phyloP scores from a whole-genome alignment of 768 basidiomycete genomes.

The Boletus rufocinnamomeus region DNA sequence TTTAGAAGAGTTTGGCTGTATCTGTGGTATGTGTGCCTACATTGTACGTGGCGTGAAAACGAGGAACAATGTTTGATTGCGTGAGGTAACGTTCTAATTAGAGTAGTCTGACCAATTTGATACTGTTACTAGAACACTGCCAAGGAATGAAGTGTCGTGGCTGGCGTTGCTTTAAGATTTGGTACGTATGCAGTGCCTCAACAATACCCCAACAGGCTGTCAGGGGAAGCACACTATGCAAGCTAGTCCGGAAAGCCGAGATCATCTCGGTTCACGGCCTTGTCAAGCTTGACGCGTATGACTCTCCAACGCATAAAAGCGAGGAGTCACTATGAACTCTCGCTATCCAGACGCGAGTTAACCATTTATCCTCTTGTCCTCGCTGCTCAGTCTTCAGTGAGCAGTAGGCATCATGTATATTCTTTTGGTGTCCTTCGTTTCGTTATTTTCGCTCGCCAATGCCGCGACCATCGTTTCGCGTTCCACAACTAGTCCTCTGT shows the following conservation, averaged over 20 bases:
- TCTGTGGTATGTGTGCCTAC: neutral
- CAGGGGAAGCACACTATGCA: neutral
- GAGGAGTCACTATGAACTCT: neutral
- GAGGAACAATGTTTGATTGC: neutral
- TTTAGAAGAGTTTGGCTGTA: neutral
- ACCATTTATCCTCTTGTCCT: neutral
- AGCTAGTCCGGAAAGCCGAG: neutral
- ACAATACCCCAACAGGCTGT: neutral
- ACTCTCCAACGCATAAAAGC: constrained; percentile 3
- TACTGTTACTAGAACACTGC: neutral
- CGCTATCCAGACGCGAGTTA: neutral
- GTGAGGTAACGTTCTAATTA: too few species aligned
- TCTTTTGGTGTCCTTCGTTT: constrained; percentile 5
- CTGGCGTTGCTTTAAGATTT: neutral
- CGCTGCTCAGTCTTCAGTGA: neutral
- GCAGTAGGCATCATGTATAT: constrained; percentile 16
- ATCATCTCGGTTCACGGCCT: neutral
- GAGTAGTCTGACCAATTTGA: neutral
- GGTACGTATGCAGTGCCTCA: too few species aligned
- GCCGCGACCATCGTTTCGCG: constrained; percentile 25
- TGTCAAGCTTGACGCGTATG: neutral
- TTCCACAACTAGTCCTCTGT: constrained; percentile 6
- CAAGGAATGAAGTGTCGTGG: neutral
- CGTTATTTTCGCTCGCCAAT: neutral
- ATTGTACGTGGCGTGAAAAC: neutral